Percentiles rank a stretch among this genome's conserved stretches.
Conservation (phyloP, 2,329 filamentous ascomycete genomes). For the Exophiala sp. region DNA sequence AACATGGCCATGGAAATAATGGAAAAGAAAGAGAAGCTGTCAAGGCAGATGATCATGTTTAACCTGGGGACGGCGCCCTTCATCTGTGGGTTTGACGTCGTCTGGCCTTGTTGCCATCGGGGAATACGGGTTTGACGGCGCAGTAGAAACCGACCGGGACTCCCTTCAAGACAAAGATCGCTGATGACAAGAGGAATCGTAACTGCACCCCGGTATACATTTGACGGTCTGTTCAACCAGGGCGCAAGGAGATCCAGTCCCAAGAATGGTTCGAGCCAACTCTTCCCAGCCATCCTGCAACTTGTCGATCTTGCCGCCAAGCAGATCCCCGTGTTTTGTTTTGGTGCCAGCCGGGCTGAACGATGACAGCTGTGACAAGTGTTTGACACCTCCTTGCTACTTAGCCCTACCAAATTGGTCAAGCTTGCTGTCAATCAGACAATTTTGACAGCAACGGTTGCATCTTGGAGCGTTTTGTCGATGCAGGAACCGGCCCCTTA, state of each 20-base stretch:
- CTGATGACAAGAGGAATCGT: neutral
- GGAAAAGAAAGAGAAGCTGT: neutral
- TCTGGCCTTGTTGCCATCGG: neutral
- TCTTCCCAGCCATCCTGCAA: neutral
- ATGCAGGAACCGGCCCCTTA: too few relatives aligned
- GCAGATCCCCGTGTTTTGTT: neutral
- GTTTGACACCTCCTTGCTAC: neutral
- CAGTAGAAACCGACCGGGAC: neutral
- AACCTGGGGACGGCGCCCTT: neutral
- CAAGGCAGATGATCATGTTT: neutral
- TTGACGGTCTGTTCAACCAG: neutral
- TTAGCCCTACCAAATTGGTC: neutral
- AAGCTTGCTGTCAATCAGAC: neutral
- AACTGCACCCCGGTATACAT: neutral
- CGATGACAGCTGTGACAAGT: neutral
- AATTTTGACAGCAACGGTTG: too few relatives aligned
- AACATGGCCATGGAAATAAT: conserved; percentile 60
- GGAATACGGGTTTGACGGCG: neutral
- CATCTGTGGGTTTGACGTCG: neutral
- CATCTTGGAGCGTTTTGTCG: too few relatives aligned
- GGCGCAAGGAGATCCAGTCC: neutral
- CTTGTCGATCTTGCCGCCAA: neutral
- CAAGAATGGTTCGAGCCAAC: neutral
- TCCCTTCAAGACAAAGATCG: too few relatives aligned
- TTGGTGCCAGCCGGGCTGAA: neutral